Percentiles rank a stretch among this genome's conserved stretches.
phyloP scores from a whole-genome alignment of 2,329 filamentous ascomycete genomes.

The Aspergillus transmontanensis region DNA sequence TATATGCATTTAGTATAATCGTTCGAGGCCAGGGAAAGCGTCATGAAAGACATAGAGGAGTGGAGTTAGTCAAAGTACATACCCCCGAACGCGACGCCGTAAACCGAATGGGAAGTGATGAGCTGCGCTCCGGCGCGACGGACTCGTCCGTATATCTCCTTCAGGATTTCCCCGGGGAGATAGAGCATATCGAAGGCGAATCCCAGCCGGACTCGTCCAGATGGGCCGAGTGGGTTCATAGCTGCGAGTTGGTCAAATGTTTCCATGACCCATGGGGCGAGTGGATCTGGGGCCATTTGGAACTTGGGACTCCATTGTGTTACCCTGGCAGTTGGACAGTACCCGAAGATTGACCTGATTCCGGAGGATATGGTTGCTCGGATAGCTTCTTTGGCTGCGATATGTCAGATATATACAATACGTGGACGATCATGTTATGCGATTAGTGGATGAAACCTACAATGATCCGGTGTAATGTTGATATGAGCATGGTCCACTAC shows the following conservation, averaged over 20 bases:
- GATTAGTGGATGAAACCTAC: slow-evolving; percentile 8
- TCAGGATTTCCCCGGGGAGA: slow-evolving; percentile 27
- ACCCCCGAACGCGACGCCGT: neutral
- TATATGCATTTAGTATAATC: neutral
- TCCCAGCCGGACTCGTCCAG: slow-evolving; percentile 30
- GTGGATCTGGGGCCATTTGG: slow-evolving; percentile 15
- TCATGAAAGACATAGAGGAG: neutral
- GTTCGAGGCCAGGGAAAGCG: neutral
- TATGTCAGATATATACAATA: neutral
- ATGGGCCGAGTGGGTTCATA: slow-evolving; percentile 22
- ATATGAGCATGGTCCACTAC: slow-evolving; percentile 38
- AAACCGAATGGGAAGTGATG: slow-evolving; percentile 29
- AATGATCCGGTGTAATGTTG: slow-evolving; percentile 28
- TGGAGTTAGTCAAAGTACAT: neutral
- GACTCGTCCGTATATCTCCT: slow-evolving; percentile 21
- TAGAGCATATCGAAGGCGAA: slow-evolving; percentile 31
- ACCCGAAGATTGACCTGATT: slow-evolving; percentile 33
- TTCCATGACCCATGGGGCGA: slow-evolving; percentile 29
- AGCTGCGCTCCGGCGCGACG: slow-evolving; percentile 23
- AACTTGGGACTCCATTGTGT: slow-evolving; percentile 26
- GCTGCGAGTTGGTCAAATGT: slow-evolving; percentile 21
- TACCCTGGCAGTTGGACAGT: slow-evolving; percentile 22
- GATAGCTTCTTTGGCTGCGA: slow-evolving; percentile 23
- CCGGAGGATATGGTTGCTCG: slow-evolving; percentile 30
- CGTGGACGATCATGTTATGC: neutral